Base-by-base conservation (phyloP, 164 flowering plant genomes). In the Santalum album region DNA sequence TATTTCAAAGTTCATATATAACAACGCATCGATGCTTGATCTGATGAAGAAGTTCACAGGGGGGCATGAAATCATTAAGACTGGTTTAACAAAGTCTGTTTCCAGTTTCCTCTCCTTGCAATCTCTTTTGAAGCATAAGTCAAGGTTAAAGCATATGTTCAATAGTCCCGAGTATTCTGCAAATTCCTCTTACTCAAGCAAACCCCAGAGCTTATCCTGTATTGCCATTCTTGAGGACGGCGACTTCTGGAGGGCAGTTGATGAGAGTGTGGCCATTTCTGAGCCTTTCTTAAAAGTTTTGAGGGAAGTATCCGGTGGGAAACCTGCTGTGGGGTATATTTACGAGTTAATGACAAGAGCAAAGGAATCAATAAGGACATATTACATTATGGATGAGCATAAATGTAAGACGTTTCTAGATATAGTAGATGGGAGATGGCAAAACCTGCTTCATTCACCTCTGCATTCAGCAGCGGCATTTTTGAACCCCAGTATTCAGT, bases 401-500 rank as follows among this genome's bases (percentile, higher is more conserved):
- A 91, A 91, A 64, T 86, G 96, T 78, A 91, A 86, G 74, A 74
- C 77, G 16, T 80, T 88, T 65, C 55, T 78, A 39, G 96, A 86
- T 56, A 91, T 88, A 51, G 87, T 88, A 7, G 96, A 91, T 63
- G 71, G 81, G 50, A 80, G 81, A 61, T 88, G 95, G 96, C 73
- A 72, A 65, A 75, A 74, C 59, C 86, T 81, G 53, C 96, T 91
- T 27, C 92, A 86, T 71, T 84, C 95, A 11, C 87, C 95, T 62
- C 73, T 91, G 15, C 95, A 91, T 73, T 61, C 98, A 12, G 98
- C 98, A 20, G 96, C 90, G 15, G 98, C 98, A 22, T 91, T 82
- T 69, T 54, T 91, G 74, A 91, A 91, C 69, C 98, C 95, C 6
- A 76, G 88, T 57, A 82, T 88, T 54, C 96, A 86, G 63, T 91